Percentiles rank a stretch among this genome's conserved stretches.
Evolutionary conservation across 2,329 filamentous ascomycete species (phyloP).

Genomic region (Metarhizium rileyi): DNA sequence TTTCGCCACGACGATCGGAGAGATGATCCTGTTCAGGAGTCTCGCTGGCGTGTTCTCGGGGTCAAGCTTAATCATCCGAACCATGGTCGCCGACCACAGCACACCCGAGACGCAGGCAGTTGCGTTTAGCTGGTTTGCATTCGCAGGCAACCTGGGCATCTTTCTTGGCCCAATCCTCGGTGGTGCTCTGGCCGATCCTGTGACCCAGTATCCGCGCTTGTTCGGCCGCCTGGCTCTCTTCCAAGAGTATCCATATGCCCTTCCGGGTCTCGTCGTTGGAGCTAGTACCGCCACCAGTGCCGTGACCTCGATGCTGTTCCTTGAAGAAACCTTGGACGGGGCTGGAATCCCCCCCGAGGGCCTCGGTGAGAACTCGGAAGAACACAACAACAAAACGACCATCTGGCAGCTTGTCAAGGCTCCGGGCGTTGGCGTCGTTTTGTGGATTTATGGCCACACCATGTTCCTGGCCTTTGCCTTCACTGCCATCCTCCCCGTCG

Average conservation of each 20-base stretch:
- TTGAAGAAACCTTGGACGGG: conserved; percentile 50
- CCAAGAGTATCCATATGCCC: conserved; percentile 40
- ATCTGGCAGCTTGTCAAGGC: conserved; percentile 40
- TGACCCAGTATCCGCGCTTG: conserved; percentile 46
- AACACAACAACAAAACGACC: conserved; percentile 9
- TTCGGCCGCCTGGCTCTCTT: conserved; percentile 40
- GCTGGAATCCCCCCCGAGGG: neutral
- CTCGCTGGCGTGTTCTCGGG: conserved; percentile 65
- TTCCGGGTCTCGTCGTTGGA: conserved; percentile 44
- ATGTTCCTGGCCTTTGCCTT: conserved; percentile 63
- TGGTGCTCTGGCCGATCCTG: conserved; percentile 59
- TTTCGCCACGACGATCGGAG: conserved; percentile 52
- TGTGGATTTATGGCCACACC: conserved; percentile 56
- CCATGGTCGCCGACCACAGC: conserved; percentile 68
- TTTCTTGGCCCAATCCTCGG: conserved; percentile 62
- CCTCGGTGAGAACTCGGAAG: neutral
- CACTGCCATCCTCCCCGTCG: conserved; percentile 60
- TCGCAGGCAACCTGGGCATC: conserved; percentile 64
- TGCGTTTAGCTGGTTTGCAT: conserved; percentile 69
- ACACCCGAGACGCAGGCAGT: conserved; percentile 60
- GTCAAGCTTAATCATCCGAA: conserved; percentile 62
- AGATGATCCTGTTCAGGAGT: conserved; percentile 67
- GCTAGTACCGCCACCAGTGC: conserved; percentile 47
- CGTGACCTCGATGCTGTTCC: conserved; percentile 40
- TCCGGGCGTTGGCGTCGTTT: conserved; percentile 55